Conservation (phyloP, 2,329 filamentous ascomycete genomes). For the Exophiala lecanii-corni region DNA sequence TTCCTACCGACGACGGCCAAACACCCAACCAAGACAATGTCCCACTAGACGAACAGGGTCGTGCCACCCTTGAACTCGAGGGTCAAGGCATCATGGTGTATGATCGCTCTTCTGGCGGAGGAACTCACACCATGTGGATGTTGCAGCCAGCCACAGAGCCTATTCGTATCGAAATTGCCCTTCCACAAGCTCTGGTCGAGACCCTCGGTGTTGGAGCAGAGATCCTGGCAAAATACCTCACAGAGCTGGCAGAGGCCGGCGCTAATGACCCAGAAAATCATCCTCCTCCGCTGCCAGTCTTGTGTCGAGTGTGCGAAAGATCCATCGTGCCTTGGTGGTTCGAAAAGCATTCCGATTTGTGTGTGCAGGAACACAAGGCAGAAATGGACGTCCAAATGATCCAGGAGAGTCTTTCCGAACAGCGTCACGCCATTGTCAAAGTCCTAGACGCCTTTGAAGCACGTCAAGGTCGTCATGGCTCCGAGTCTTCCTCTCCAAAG, state of each 20-base stretch:
- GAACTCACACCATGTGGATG: slow-evolving; percentile 97
- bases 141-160: slow-evolving; percentile 84
- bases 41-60: slow-evolving; percentile 15
- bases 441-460: slow-evolving; percentile 89
- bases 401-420: slow-evolving; percentile 86
- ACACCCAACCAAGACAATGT: slow-evolving; percentile 31
- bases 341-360: slow-evolving; percentile 96
- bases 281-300: slow-evolving; percentile 74
- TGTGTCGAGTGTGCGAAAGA: slow-evolving; percentile 95
- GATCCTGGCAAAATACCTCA: slow-evolving; percentile 89
- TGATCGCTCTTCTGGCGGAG: slow-evolving; percentile 76
- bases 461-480: slow-evolving; percentile 59
- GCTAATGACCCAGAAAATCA: slow-evolving; percentile 69
- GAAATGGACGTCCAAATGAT: slow-evolving; percentile 98
- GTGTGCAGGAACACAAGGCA: slow-evolving; percentile 88
- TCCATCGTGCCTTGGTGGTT: slow-evolving; percentile 99
- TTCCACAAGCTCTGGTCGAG: slow-evolving; percentile 83
- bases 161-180: slow-evolving; percentile 90
- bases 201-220: slow-evolving; percentile 92
- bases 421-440: slow-evolving; percentile 90
- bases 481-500: slow-evolving; percentile 40
- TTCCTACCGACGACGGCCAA: slow-evolving; percentile 31
- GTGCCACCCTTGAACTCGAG: slow-evolving; percentile 67
- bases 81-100: slow-evolving; percentile 99
- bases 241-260: slow-evolving; percentile 77